phyloP scores from a whole-genome alignment of 2,329 filamentous ascomycete species.

The Neofusicoccum ribis region DNA sequence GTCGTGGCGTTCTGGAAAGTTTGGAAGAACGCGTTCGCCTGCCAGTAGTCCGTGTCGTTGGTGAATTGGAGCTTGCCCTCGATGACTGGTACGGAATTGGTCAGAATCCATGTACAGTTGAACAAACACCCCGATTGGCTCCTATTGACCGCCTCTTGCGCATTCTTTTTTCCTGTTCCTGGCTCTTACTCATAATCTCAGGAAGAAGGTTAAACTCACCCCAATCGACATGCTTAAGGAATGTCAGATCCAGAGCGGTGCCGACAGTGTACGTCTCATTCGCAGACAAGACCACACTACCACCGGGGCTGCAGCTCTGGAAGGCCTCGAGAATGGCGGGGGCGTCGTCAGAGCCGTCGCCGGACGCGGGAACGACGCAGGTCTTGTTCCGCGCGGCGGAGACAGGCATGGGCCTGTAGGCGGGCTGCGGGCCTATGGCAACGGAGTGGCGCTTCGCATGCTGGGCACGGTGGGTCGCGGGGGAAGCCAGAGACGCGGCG shows the following conservation, averaged over 20 bases:
- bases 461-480: neutral
- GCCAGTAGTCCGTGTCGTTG: slow-evolving; percentile 69
- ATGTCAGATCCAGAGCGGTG: slow-evolving; percentile 65
- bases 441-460: slow-evolving; percentile 31
- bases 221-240: slow-evolving; percentile 63
- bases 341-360: slow-evolving; percentile 51
- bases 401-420: slow-evolving; percentile 34
- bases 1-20: slow-evolving; percentile 66
- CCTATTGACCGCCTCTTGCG: neutral
- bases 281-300: slow-evolving; percentile 59
- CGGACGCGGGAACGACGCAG: slow-evolving; percentile 41
- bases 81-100: slow-evolving; percentile 45
- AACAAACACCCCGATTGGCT: no score
- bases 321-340: slow-evolving; percentile 56
- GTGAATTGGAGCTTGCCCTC: slow-evolving; percentile 63
- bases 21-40: slow-evolving; percentile 63
- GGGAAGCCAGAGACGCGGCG: neutral
- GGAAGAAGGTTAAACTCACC: slow-evolving; percentile 38
- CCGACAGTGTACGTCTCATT: slow-evolving; percentile 62
- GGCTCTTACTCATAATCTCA: neutral
- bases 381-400: slow-evolving; percentile 38
- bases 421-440: slow-evolving; percentile 36
- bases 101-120: neutral
- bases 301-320: slow-evolving; percentile 62
- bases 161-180: neutral